phyloP scores from a whole-genome alignment of 2,329 filamentous ascomycete species.

The Diplodia seriata region DNA sequence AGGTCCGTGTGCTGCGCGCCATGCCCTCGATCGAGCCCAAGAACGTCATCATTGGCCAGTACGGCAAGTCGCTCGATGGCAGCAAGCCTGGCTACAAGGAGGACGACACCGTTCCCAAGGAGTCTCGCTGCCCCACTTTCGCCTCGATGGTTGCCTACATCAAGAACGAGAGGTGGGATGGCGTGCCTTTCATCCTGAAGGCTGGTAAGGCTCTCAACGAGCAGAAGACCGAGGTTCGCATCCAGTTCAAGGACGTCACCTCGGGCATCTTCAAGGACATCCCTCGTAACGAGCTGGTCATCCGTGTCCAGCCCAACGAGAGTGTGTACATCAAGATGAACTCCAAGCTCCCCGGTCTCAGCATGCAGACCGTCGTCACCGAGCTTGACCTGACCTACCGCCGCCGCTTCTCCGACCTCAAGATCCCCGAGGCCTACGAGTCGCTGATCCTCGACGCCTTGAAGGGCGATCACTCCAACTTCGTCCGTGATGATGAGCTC shows the following conservation, averaged over 20 bases:
- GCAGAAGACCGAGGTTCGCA: conserved; percentile 99
- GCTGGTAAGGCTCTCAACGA: conserved; percentile 98
- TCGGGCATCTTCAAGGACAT: conserved; percentile 99
- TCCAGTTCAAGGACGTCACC: conserved; percentile 99
- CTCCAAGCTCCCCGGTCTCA: conserved; percentile 96
- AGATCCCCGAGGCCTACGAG: conserved; percentile 99
- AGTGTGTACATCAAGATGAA: conserved; percentile 99
- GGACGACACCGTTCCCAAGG: conserved; percentile 96
- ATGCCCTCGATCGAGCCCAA: conserved; percentile 97
- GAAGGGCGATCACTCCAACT: conserved; percentile 99
- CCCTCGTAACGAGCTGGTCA: conserved; percentile 97
- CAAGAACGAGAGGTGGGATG: conserved; percentile 99
- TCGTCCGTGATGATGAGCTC: conserved; percentile 71
- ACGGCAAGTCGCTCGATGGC: conserved; percentile 93
- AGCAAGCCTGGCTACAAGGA: conserved; percentile 98
- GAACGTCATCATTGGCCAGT: conserved; percentile 99
- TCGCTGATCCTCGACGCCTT: conserved; percentile 95
- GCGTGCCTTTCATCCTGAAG: conserved; percentile 99
- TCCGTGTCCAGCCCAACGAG: conserved; percentile 99
- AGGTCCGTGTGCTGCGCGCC: conserved; percentile 91
- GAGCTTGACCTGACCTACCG: conserved; percentile 98
- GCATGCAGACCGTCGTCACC: conserved; percentile 99
- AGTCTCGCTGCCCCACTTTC: conserved; percentile 97
- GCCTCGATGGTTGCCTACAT: conserved; percentile 97
- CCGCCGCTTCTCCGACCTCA: conserved; percentile 96